These are phyloP conservation scores for Metschnikowia shivogae DNA, from an alignment of 805 yeast species.

Conservation along the genomic window DNA sequence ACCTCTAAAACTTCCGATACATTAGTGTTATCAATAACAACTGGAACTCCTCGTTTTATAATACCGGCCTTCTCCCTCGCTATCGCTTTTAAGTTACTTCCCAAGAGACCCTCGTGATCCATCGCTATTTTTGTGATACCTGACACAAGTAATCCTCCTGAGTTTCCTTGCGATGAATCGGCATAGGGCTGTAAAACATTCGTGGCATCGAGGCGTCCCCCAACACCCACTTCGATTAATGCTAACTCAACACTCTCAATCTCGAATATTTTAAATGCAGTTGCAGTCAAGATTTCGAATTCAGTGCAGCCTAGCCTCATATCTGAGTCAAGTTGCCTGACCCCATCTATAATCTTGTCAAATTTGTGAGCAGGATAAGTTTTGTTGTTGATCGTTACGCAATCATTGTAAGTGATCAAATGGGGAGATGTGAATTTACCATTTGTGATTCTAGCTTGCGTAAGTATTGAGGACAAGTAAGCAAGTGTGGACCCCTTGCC, in stretches of 20 bases:
- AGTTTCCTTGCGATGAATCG: constrained; percentile 2
- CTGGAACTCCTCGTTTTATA: constrained; percentile 55
- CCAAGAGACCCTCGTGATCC: constrained; percentile 80
- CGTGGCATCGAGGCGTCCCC: constrained; percentile 88
- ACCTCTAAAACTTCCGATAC: constrained; percentile 43
- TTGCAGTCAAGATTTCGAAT: constrained; percentile 81
- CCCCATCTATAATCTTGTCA: constrained; percentile 37
- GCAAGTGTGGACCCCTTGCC: constrained; percentile 95
- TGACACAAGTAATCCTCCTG: constrained; percentile 49
- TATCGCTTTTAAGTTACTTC: constrained; percentile 58
- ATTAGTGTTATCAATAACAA: constrained; percentile 37
- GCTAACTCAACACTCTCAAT: constrained; percentile 62
- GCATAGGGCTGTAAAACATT: constrained; percentile 49
- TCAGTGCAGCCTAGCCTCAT: constrained; percentile 68
- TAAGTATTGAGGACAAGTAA: constrained; percentile 64
- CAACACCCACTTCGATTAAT: constrained; percentile 90
- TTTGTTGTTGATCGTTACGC: constrained; percentile 60
- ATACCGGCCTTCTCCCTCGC: constrained; percentile 88
- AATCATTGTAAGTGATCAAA: constrained; percentile 66
- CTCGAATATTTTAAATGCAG: constrained; percentile 75
- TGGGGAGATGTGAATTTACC: constrained; percentile 94
- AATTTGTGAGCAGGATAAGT: constrained; percentile 51
- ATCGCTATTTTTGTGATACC: constrained; percentile 82
- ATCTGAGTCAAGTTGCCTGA: constrained; percentile 37
- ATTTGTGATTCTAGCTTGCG: constrained; percentile 43